Evolutionary conservation across 1,284 basidiomycete species (phyloP).

Genomic region (Rhodofomes roseus): DNA sequence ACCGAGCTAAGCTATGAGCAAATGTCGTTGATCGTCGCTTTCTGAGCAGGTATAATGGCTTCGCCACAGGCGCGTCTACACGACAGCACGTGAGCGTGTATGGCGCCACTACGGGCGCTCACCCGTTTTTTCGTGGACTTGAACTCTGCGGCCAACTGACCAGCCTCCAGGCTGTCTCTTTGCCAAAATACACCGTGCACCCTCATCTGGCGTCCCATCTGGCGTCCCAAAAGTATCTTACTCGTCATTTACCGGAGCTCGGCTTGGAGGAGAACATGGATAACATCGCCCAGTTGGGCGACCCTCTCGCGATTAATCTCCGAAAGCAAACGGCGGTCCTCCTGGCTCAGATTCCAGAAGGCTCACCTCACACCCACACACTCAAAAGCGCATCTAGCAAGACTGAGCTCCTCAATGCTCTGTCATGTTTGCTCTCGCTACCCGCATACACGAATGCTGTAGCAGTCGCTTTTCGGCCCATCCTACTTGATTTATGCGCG

Average conservation of each 20-base stretch:
- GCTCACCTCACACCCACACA: slow-evolving; percentile 31
- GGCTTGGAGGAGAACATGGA: background rate
- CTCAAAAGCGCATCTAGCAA: slow-evolving; percentile 35
- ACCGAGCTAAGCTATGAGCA: no score
- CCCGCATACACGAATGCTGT: slow-evolving; percentile 55
- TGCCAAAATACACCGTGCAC: no score
- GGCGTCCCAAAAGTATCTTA: background rate
- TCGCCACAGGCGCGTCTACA: background rate
- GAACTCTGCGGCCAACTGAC: background rate
- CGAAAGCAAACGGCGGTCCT: slow-evolving; percentile 44
- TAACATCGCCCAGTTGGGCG: slow-evolving; percentile 13
- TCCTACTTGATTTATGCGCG: slow-evolving; percentile 68
- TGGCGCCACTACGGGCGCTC: background rate
- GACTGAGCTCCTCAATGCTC: slow-evolving; percentile 31
- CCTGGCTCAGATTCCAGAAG: slow-evolving; percentile 36
- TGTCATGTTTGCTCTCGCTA: slow-evolving; percentile 31
- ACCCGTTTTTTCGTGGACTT: background rate
- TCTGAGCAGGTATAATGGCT: background rate
- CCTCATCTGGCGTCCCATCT: background rate
- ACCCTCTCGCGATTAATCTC: slow-evolving; percentile 53
- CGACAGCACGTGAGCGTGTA: background rate
- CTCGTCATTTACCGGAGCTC: background rate
- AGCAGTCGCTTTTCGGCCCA: slow-evolving; percentile 58
- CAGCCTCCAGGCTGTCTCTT: background rate
- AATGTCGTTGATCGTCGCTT: no score